Evolutionary conservation across 2,329 filamentous ascomycete species (phyloP), one percentile per base, ranked within the genome.

Genomic region (Penicillium paneum): DNA sequence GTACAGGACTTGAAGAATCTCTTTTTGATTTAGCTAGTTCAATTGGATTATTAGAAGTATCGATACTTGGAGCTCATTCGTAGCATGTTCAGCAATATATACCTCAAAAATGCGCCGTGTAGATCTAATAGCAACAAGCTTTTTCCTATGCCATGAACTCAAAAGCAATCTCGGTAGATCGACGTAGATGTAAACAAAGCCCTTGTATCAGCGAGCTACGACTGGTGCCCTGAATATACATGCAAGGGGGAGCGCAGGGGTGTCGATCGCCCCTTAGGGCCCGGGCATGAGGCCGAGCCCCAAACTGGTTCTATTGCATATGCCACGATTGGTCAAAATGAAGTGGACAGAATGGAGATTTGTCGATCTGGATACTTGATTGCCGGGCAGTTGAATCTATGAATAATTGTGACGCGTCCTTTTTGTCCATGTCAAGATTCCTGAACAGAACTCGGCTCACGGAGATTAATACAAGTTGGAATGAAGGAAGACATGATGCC

Each of bases 381-480:
- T 26, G 17, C 17, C 13, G n/a, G 24, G 3, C 2, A 36, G 3
- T 21, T 19, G n/a, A 21, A 26, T 19, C 13, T 12, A 32, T 21
- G 21, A 32, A 31, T 29, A 17, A 19, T 21, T 44, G 17, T 17
- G 41, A 52, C 48, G 47, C 52, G 46, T 39, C 31, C 31, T 31
- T 38, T 26, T 34, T 38, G n/a, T n/a, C n/a, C n/a, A n/a, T 34
- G 17, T 21, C 5, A n/a, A 35, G 35, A 62, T 64, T 60, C 60
- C 29, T 40, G 28, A 19, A n/a, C 26, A 13, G 19, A 48, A 50
- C 42, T 49, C 48, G 42, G 28, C 31, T 51, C 11, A 26, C 57
- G 48, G 56, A 56, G 52, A 63, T 52, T 55, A 53, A 54, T 40
- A n/a, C 38, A 28, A 17, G 39, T 24, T 6, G 58, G 60, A 63